Base-by-base conservation (phyloP, 1,284 basidiomycete species). In the Boletus sp. region DNA sequence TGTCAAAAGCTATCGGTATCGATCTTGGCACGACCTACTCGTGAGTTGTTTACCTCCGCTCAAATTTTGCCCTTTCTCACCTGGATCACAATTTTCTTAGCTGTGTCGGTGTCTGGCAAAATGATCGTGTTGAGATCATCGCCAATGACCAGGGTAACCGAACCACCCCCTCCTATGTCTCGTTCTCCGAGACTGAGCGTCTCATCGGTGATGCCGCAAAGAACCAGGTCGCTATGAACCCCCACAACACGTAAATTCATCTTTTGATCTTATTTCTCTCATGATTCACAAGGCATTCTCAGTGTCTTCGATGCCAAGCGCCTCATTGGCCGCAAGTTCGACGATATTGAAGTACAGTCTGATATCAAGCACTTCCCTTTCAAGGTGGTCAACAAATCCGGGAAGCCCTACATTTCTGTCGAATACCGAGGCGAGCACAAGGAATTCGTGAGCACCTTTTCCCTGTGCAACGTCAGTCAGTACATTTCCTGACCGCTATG, bases 111-210 rank as follows among this genome's bases (percentile, higher is more conserved):
- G 93, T 96, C 58, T 97, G 94, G 94, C 90, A 94, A 76, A 93
- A 96, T 62, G 94, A 97, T 78, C 91, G 94, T 66, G 94, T 97
- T 58, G 94, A 97, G 76, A 95, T 95, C 75, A 94, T 93, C 69
- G 88, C 91, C 75, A 94, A 95, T 73, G 94, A 96, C 78, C 94
- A 95, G 78, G 93, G 94, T 69, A 96, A 96, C 79, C 87, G 93
- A 52, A 96, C 93, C 25, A 96, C 94, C 14, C 94, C 93, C 34
- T 96, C 91, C 8, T 94, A 93, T 69, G 91, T 94, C 69, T 87
- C 89, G 39, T 94, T 94, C 78, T 89, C 88, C 60, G 91, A 95
- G 67, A 85, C 76, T 53, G 94, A 96, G 78, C 92, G 94, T 75
- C 81, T 96, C 56, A 92, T 94, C 65, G 90, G 91, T 61, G 94